Evolutionary conservation across 208 protist species (phyloP), one percentile per base, ranked within the genome.

Genomic region (Sergeia podlipaevii): DNA sequence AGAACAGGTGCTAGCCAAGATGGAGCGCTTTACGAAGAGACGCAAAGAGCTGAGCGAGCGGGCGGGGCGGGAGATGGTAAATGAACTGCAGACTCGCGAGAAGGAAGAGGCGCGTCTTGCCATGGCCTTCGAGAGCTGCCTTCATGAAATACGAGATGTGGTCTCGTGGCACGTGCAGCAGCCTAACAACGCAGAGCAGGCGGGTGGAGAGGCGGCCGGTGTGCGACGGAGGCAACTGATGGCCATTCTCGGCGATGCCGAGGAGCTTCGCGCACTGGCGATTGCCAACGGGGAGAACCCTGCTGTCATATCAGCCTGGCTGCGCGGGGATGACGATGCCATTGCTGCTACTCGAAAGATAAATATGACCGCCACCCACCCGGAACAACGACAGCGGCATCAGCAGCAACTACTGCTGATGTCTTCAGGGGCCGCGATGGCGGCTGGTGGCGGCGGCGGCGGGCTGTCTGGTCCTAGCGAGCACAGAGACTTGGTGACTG

Each of bases 81-180:
- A 53, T 7, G 46, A 76, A 29, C 34, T 36, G 10, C 33, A 49
- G 4, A 24, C 37, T 23, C 58, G 66, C 2, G 64, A 61, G 17
- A 43, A 58, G 4, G 73, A 72, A 21, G 8, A 64, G 2, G 41
- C 37, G 8, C 41, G 56, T 5, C 21, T 82, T 30, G 37, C 62
- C 17, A 15, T 58, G 47, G 66, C 70, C 15, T 73, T 86, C 38
- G 70, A 82, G 28, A 51, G 29, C 26, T 63, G 76, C 59, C 34
- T 86, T 13, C 71, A 63, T 7, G 70, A 82, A 34, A 56, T 86
- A 4, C 62, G 70, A 2, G 58, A 81, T 39, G 70, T 77, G 13
- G 53, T 86, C 11, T 65, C 54, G 37, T 86, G 78, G 74, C 64
- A 81, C 41, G 28, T 76, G 39, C 69, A 70, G 23, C 58, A 77